Base-by-base conservation (phyloP, 345 rosid genomes). In the Salix suchowensis region DNA sequence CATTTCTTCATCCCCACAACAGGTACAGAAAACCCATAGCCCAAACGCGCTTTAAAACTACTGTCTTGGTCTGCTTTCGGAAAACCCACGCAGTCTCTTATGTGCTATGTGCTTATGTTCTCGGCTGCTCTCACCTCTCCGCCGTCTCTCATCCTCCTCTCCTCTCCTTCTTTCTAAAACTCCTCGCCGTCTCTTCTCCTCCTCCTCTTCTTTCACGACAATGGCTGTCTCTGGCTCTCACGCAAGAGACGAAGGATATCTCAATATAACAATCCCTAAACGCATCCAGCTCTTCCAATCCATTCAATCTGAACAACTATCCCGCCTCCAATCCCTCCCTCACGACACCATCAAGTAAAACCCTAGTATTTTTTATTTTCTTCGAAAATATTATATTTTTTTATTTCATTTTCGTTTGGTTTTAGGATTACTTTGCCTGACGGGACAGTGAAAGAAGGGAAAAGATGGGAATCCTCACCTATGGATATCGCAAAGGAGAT, bases 371-470 rank as follows among this genome's bases (percentile, higher is more conserved):
- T 42, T 32, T 1, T 37, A n/a, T 65, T 23, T 6, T 67, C 7
- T 26, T 28, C 24, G 12, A 26, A 30, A 26, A 26, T 19, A 15
- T 2, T 30, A 1, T 28, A 12, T 58, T 1, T 42, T 10, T 10
- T 40, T 11, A 10, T 2, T 42, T 42, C 46, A 73, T 61, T 42
- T 67, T 70, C 21, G 24, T 16, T 26, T 50, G 36, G 40, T 77
- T 46, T 32, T 50, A 87, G 97, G 92, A 83, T 94, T 72, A 87
- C 90, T 2, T 85, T 94, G 79, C 88, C 82, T 1, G 88, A 93
- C 79, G 97, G 97, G 67, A 78, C 79, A 3, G 91, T 92, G 80
- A 93, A 91, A 88, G 97, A 93, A 74, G 99, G 98, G n/a, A 90
- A 84, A 85, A 91, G 77, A 60, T 94, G 98, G 97, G 82, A 79